Evolutionary conservation across 495 filamentous ascomycete genomes (phyloP).

Genomic region (Bacidia rubella): DNA sequence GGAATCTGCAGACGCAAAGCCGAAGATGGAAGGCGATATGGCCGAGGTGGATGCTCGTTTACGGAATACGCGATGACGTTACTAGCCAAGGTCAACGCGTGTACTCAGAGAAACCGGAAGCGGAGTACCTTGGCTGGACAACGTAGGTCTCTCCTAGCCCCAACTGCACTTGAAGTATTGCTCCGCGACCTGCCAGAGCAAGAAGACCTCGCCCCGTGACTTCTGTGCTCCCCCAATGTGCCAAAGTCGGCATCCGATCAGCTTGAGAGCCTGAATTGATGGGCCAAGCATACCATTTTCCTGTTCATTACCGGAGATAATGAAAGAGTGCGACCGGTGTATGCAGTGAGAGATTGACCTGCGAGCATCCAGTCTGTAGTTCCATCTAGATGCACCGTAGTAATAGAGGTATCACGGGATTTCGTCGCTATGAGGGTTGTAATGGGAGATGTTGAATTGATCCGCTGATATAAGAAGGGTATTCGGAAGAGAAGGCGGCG

Average conservation of each 20-base stretch:
- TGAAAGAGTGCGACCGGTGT: constrained; percentile 81
- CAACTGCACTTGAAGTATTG: constrained; percentile 70
- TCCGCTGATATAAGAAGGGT: constrained; percentile 87
- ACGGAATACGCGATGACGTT: constrained; percentile 84
- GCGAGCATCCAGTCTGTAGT: constrained; percentile 92
- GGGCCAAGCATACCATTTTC: constrained; percentile 41
- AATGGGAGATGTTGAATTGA: constrained; percentile 73
- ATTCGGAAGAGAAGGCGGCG: constrained; percentile 62
- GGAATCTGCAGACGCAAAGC: constrained; percentile 70
- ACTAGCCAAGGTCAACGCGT: constrained; percentile 25
- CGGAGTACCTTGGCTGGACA: constrained; percentile 55
- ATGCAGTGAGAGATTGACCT: constrained; percentile 75
- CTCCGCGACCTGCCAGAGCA: constrained; percentile 70
- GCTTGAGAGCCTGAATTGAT: constrained; percentile 12
- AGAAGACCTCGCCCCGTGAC: constrained; percentile 79
- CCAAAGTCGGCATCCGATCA: constrained; percentile 48
- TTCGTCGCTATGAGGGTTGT: constrained; percentile 78
- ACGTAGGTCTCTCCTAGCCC: constrained; percentile 74
- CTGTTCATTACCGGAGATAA: constrained; percentile 61
- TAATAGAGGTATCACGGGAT: constrained; percentile 69
- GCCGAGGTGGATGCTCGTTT: constrained; percentile 54
- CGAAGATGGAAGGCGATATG: constrained; percentile 73
- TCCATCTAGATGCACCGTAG: constrained; percentile 77
- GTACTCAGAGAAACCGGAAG: not conserved
- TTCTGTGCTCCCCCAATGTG: constrained; percentile 82